A percentile compares a stretch with the other conserved stretches of the same genome.
phyloP scores from a whole-genome alignment of 495 filamentous ascomycete species.

The Melanomma pulvis-pyrius region DNA sequence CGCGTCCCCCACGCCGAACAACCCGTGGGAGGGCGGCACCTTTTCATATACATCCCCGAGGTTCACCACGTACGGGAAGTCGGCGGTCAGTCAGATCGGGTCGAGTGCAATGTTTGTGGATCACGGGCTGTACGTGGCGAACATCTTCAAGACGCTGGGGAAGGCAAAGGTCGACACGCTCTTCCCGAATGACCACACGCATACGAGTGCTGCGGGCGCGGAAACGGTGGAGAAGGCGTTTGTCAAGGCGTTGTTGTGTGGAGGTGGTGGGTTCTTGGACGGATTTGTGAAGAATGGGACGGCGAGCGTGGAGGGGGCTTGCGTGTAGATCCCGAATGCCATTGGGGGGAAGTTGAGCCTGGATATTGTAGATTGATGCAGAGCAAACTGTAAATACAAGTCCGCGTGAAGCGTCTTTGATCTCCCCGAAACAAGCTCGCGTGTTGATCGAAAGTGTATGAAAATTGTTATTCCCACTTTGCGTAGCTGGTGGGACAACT shows the following conservation, averaged over 20 bases:
- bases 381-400: no score
- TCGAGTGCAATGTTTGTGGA: slow-evolving; percentile 59
- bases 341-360: no score
- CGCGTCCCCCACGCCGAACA: slow-evolving; percentile 64
- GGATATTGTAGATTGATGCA: no score
- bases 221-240: slow-evolving; percentile 63
- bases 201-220: slow-evolving; percentile 63
- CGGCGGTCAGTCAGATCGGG: slow-evolving; percentile 50
- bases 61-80: slow-evolving; percentile 61
- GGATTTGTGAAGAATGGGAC: slow-evolving; percentile 44
- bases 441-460: no score
- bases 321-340: neutral
- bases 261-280: slow-evolving; percentile 31
- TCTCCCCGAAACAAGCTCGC: no score
- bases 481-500: no score
- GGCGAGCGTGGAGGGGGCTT: slow-evolving; percentile 29
- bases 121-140: slow-evolving; percentile 60
- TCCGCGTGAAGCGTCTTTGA: no score
- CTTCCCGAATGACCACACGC: slow-evolving; percentile 67
- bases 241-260: slow-evolving; percentile 60
- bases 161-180: slow-evolving; percentile 52
- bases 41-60: slow-evolving; percentile 51
- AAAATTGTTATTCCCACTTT: no score
- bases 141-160: slow-evolving; percentile 55
- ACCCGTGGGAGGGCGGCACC: slow-evolving; percentile 59